Percentiles rank a stretch among this genome's conserved stretches.
phyloP scores from a whole-genome alignment of 2,329 filamentous ascomycete species.

The Diplocarpon mali region DNA sequence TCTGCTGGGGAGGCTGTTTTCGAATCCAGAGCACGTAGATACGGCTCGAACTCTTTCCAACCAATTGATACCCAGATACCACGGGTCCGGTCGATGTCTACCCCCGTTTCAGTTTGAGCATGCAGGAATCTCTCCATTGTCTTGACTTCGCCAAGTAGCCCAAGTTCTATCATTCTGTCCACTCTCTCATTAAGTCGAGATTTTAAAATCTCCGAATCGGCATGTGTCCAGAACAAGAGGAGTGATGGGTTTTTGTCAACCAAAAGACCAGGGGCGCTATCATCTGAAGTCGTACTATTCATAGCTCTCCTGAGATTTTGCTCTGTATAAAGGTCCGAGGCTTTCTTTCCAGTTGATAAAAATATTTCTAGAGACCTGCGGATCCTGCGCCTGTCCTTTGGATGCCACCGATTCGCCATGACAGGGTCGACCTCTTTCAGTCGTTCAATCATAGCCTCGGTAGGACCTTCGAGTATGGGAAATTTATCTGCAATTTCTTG shows the following conservation, averaged over 20 bases:
- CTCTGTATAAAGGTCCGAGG: conserved; percentile 78
- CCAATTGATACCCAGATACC: conserved; percentile 97
- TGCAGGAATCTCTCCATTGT: conserved; percentile 39
- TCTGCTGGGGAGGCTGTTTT: conserved; percentile 26
- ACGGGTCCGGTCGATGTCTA: conserved; percentile 55
- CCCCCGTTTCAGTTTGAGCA: conserved; percentile 35
- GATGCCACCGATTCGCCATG: conserved; percentile 90
- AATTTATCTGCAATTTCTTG: conserved; percentile 37
- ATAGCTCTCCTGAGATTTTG: conserved; percentile 43
- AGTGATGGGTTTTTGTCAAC: conserved; percentile 24
- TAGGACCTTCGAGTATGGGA: conserved; percentile 61
- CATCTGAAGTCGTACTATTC: conserved; percentile 12
- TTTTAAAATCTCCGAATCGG: conserved; percentile 56
- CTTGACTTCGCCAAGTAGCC: conserved; percentile 51
- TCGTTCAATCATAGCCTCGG: conserved; percentile 60
- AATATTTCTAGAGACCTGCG: conserved; percentile 83
- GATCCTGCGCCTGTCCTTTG: conserved; percentile 85
- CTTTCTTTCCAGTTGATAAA: conserved; percentile 66
- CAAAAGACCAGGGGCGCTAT: background rate
- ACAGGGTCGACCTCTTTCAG: conserved; percentile 72
- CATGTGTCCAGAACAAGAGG: conserved; percentile 74
- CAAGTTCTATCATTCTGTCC: conserved; percentile 67
- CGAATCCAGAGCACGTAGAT: conserved; percentile 40
- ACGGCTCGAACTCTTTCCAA: conserved; percentile 80
- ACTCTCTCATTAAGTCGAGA: conserved; percentile 65